A percentile compares a stretch with the other conserved stretches of the same genome.
phyloP scores from a whole-genome alignment of 2,329 filamentous ascomycete species.

The Neofusicoccum umdonicola region DNA sequence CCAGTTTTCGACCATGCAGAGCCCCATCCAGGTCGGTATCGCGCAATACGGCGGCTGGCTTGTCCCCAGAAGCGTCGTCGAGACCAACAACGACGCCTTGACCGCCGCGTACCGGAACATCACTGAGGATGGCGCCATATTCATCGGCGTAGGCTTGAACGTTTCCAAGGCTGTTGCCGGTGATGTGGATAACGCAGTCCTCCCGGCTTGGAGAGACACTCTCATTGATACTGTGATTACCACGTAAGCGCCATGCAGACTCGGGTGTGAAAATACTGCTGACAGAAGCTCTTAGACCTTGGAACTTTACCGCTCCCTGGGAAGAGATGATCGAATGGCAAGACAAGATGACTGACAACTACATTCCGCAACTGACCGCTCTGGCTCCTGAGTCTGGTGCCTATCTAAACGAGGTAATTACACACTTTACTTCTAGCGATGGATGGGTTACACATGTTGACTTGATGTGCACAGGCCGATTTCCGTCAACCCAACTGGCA shows the following conservation, averaged over 20 bases:
- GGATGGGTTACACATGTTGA: background rate
- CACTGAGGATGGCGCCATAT: constrained; percentile 12
- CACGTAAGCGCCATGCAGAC: background rate
- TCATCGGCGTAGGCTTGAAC: constrained; percentile 20
- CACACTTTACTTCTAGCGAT: background rate
- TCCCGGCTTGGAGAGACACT: background rate
- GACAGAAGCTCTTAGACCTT: background rate
- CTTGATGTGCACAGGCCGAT: constrained; percentile 20
- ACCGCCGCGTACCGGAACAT: constrained; percentile 17
- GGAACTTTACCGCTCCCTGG: constrained; percentile 13
- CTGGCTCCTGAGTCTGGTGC: constrained; percentile 20
- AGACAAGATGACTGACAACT: constrained; percentile 1
- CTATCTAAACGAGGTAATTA: constrained; percentile 23
- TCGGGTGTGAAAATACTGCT: too few relatives aligned
- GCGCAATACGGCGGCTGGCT: constrained; percentile 26
- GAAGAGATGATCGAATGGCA: constrained; percentile 21
- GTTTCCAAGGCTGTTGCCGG: constrained; percentile 14
- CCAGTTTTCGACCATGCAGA: constrained; percentile 4
- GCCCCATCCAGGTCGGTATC: constrained; percentile 26
- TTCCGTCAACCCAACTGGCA: constrained; percentile 29
- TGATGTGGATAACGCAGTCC: constrained; percentile 13
- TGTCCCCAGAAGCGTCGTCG: constrained; percentile 13
- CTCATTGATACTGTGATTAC: background rate
- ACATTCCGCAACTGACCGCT: constrained; percentile 19
- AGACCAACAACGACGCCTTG: constrained; percentile 21